Conservation (phyloP, 1,284 basidiomycete genomes). For the Boletus mariae region DNA sequence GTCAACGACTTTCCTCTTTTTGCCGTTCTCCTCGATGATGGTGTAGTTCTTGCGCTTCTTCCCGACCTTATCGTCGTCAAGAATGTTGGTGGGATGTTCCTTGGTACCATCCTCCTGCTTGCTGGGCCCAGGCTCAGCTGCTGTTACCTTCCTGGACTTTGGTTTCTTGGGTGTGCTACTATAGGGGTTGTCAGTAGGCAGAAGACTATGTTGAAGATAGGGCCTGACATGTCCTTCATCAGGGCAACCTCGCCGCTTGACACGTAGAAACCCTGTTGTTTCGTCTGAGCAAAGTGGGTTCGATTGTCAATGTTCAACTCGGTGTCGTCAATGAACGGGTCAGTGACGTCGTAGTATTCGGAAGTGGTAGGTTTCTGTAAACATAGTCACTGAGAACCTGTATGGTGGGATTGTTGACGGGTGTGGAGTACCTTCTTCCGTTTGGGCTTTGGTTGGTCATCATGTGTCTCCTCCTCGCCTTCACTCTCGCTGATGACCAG, state of each 20-base stretch:
- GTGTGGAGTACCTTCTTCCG: constrained; percentile 38
- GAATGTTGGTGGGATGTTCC: constrained; percentile 50
- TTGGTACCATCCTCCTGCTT: constrained; percentile 43
- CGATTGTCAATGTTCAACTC: constrained; percentile 89
- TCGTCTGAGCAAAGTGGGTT: constrained; percentile 89
- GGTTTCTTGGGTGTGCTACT: constrained; percentile 60
- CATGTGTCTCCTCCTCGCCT: constrained; percentile 48
- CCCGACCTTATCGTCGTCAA: constrained; percentile 34
- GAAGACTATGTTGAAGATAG: background rate
- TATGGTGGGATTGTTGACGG: background rate
- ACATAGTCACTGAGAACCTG: constrained; percentile 3
- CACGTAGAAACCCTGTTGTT: constrained; percentile 93
- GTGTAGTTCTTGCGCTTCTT: constrained; percentile 53
- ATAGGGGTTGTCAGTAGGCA: constrained; percentile 20
- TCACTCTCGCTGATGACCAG: constrained; percentile 51
- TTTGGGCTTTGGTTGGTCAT: constrained; percentile 38
- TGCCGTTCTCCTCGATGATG: constrained; percentile 48
- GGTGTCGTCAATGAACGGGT: constrained; percentile 97
- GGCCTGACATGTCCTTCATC: constrained; percentile 67
- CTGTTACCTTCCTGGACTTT: constrained; percentile 52
- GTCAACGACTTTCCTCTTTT: constrained; percentile 69
- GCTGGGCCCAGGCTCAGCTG: constrained; percentile 17
- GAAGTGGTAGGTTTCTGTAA: constrained; percentile 49
- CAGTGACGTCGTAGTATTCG: constrained; percentile 85
- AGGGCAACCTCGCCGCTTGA: constrained; percentile 82